phyloP scores from a whole-genome alignment of 441 rosid genomes.

The Euphorbia celastroides region DNA sequence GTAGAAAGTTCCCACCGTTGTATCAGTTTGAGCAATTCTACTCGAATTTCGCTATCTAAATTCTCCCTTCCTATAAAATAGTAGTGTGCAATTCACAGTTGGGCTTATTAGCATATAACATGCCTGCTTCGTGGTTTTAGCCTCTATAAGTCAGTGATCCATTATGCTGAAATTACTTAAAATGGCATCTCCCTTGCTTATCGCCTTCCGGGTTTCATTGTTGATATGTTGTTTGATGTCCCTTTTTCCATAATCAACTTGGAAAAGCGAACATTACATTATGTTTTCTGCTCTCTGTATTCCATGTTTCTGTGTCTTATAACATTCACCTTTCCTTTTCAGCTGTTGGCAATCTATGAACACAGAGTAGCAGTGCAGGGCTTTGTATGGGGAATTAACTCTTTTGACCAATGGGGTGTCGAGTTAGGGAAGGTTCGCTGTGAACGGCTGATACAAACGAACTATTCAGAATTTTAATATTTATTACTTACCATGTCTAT shows the following conservation, averaged over 20 bases:
- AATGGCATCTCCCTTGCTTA: background rate
- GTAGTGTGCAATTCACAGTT: background rate
- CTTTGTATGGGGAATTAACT: constrained; percentile 88
- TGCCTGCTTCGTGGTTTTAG: background rate
- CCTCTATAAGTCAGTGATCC: background rate
- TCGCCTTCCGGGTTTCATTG: background rate
- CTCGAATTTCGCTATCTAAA: background rate
- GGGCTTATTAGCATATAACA: background rate
- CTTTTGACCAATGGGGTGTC: constrained; percentile 99
- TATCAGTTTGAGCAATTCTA: background rate
- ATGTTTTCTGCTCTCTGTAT: background rate
- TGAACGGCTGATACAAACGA: background rate
- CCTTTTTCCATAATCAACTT: background rate
- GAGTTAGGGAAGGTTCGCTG: constrained; percentile 82
- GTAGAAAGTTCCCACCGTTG: background rate
- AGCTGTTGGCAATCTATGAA: constrained; percentile 91
- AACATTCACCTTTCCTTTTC: constrained; percentile 20
- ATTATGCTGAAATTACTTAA: background rate
- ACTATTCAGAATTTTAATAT: background rate
- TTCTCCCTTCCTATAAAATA: background rate
- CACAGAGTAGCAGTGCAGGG: constrained; percentile 96
- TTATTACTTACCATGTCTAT: background rate
- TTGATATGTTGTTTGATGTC: background rate
- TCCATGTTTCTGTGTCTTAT: constrained; percentile 1
- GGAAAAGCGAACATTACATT: background rate